These are phyloP conservation scores for Dactylellina parvicollis DNA, from an alignment of 2,329 filamentous ascomycete genomes.

Conservation along the genomic window DNA sequence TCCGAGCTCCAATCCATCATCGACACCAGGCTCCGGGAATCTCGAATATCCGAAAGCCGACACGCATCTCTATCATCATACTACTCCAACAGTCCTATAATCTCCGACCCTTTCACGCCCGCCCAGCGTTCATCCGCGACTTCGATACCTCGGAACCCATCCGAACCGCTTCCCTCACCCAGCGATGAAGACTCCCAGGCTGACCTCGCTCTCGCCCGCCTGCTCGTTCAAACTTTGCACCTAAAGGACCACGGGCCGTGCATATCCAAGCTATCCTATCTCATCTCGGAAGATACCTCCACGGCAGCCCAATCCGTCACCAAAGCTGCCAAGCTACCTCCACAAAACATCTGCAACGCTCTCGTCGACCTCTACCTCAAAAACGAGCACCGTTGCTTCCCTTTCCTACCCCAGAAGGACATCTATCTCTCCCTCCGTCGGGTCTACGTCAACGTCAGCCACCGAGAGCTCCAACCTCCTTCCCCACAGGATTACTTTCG, in stretches of 20 bases:
- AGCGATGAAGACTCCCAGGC: neutral
- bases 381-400: slow-evolving; percentile 41
- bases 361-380: slow-evolving; percentile 13
- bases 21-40: slow-evolving; percentile 31
- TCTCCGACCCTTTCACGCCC: slow-evolving; percentile 27
- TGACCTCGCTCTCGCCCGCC: slow-evolving; percentile 36
- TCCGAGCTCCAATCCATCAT: slow-evolving; percentile 48
- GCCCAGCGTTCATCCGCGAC: slow-evolving; percentile 38
- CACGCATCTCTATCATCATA: slow-evolving; percentile 23
- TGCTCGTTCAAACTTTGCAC: slow-evolving; percentile 41
- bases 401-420: slow-evolving; percentile 12
- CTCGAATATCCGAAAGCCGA: slow-evolving; percentile 1
- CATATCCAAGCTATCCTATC: slow-evolving; percentile 40
- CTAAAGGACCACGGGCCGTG: slow-evolving; percentile 39
- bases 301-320: neutral
- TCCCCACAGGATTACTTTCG: slow-evolving; percentile 30
- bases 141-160: neutral
- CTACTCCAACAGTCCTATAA: slow-evolving; percentile 16
- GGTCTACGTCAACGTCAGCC: neutral
- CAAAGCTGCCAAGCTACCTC: slow-evolving; percentile 4
- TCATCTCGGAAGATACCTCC: slow-evolving; percentile 26
- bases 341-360: neutral
- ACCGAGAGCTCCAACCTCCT: neutral
- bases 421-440: slow-evolving; percentile 12
- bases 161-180: neutral